Base-by-base conservation (phyloP, 495 filamentous ascomycete species). In the Xylaria bambusicola region DNA sequence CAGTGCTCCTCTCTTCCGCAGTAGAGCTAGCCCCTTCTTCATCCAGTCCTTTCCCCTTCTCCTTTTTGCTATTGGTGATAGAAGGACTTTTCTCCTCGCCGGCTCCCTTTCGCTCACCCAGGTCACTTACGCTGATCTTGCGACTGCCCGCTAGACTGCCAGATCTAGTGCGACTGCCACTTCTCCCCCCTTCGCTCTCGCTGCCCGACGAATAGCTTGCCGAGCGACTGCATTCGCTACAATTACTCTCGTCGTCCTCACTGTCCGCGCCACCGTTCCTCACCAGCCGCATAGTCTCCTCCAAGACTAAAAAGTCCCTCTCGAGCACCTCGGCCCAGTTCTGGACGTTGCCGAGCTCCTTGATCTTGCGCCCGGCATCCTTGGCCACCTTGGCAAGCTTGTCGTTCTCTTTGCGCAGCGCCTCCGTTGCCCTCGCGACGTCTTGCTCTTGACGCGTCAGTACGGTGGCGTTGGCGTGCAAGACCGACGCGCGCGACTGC, bases 291-390 rank as follows among this genome's bases (percentile, higher is more conserved):
- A 96, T 66, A 52, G 90, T 91, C 82, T 97, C 92, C 75, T 95
- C 92, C 36, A 98, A 67, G 58, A 95, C 85, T 66, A 92, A 68
- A 61, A 98, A 82, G 76, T 97, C 93, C 71, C 90, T 73, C 81
- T 98, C 94, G 66, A 97, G 80, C 80, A 96, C 82, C 84, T 98
- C 94, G 40, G 93, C 93, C 93, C 93, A 97, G 71, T 97, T 96
- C 83, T 97, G 94, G 73, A 97, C 85, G 70, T 97, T 91, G 27
- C 94, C 94, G 66, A 97, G 83, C 82, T 96, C 91, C 77, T 97
- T 97, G 47, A 98, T 73, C 69, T 84, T 86, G 42, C 83, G 80
- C 51, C 86, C 80, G 47, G 87, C 86, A 64, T 85, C 80, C 62
- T 86, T 84, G 13, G 85, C 88, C 36, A 93, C 69, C 65, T 83